Percentiles rank a stretch among this genome's conserved stretches.
Evolutionary conservation across 1,284 basidiomycete genomes (phyloP).

Genomic region (Serendipita sp.): DNA sequence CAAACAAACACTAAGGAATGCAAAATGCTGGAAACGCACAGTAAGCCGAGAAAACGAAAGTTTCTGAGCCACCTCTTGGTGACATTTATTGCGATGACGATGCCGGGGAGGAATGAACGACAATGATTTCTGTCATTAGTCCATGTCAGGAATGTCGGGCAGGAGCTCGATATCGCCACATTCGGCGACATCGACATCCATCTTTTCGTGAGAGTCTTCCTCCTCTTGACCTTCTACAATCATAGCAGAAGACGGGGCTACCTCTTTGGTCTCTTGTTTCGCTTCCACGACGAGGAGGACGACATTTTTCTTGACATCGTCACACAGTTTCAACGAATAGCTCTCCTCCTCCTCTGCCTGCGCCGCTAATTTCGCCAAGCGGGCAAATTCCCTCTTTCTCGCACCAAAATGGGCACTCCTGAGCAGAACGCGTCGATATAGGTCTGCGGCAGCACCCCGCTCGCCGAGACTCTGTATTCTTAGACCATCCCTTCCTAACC

Average conservation of each 20-base stretch:
- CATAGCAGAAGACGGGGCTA: no score
- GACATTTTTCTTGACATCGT: neutral
- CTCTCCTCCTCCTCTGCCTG: neutral
- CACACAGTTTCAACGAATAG: neutral
- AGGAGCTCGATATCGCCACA: conserved; percentile 3
- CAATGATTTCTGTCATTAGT: neutral
- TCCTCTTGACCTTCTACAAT: neutral
- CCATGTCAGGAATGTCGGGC: conserved; percentile 5
- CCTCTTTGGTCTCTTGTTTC: neutral
- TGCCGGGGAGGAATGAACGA: neutral
- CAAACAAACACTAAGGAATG: neutral
- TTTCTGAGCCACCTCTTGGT: neutral
- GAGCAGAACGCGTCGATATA: conserved; percentile 1
- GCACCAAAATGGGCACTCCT: neutral
- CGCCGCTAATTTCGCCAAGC: neutral
- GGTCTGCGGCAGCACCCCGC: neutral
- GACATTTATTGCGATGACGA: neutral
- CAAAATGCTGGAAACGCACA: neutral
- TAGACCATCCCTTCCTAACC: neutral
- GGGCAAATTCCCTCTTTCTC: neutral
- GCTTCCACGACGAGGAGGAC: neutral
- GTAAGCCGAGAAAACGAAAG: neutral
- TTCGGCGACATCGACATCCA: neutral
- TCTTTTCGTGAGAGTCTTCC: neutral
- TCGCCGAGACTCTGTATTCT: conserved; percentile 2